These are phyloP conservation scores for Geotrichum aggregatum DNA, from an alignment of 1,139 yeast genomes.

Conservation along the genomic window DNA sequence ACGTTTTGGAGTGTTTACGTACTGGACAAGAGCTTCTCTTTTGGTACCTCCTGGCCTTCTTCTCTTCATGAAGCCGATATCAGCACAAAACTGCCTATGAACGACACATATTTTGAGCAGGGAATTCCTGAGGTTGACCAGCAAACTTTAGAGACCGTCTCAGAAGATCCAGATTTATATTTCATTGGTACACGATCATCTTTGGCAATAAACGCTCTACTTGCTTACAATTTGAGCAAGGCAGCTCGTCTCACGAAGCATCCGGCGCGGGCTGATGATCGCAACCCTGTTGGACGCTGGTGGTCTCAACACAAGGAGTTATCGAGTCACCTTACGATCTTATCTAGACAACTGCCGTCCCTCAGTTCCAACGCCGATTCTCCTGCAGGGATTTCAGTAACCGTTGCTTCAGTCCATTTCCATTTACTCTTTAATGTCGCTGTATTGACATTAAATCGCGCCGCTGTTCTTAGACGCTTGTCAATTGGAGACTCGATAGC, in stretches of 20 bases:
- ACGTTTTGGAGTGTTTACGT: constrained; percentile 33
- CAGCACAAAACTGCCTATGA: constrained; percentile 30
- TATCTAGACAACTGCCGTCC: constrained; percentile 21
- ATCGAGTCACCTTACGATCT: constrained; percentile 21
- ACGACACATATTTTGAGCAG: constrained; percentile 25
- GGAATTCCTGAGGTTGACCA: constrained; percentile 20
- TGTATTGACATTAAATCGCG: constrained; percentile 27
- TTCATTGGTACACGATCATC: background rate
- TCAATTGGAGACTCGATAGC: constrained; percentile 18
- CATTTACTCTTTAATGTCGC: constrained; percentile 27
- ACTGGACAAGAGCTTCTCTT: constrained; percentile 31
- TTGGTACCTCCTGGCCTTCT: constrained; percentile 35
- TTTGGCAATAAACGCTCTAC: constrained; percentile 13
- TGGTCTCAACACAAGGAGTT: constrained; percentile 23
- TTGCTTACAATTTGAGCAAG: constrained; percentile 14
- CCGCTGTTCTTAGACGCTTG: constrained; percentile 15
- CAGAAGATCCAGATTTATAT: constrained; percentile 21
- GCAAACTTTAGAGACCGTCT: constrained; percentile 20
- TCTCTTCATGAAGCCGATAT: constrained; percentile 27
- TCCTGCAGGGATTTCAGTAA: background rate
- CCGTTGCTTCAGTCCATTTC: constrained; percentile 17
- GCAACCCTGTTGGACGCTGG: constrained; percentile 25
- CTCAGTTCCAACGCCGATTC: constrained; percentile 14
- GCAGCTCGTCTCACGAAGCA: constrained; percentile 8
- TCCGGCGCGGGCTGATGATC: constrained; percentile 20